phyloP scores from a whole-genome alignment of 2,329 filamentous ascomycete species.

The Cladophialophora bantiana region DNA sequence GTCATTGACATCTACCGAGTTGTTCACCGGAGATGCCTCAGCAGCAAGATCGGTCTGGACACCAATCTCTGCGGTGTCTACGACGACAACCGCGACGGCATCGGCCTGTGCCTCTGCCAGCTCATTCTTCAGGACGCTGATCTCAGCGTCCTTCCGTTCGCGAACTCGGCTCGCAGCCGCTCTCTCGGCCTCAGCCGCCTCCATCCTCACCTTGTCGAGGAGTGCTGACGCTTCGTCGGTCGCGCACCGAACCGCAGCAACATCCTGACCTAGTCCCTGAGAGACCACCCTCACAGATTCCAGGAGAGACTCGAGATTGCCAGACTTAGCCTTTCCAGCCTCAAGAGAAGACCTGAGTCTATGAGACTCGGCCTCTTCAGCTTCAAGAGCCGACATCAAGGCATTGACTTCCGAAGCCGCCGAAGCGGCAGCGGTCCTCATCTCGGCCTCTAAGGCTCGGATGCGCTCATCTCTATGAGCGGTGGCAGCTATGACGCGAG shows the following conservation, averaged over 20 bases:
- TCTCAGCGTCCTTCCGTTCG: constrained; percentile 7
- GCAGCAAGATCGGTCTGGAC: constrained; percentile 7
- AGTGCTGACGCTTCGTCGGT: background rate
- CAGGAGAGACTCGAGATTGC: constrained; percentile 2
- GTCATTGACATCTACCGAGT: background rate
- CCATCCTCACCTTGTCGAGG: background rate
- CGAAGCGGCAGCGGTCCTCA: background rate
- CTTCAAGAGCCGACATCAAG: background rate
- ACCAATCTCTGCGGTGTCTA: constrained; percentile 1
- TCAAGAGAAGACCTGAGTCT: constrained; percentile 3
- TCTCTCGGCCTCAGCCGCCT: background rate
- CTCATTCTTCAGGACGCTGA: constrained; percentile 8
- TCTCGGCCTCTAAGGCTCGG: constrained; percentile 4
- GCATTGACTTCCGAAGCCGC: constrained; percentile 2
- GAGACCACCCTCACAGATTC: background rate
- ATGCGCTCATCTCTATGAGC: background rate
- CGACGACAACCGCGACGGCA: background rate
- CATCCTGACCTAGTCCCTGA: constrained; percentile 1
- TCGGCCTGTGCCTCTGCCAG: background rate
- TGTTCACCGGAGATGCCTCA: background rate
- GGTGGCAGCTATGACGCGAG: background rate
- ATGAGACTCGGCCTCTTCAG: constrained; percentile 3
- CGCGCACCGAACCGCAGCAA: background rate
- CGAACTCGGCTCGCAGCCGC: background rate
- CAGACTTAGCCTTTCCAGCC: background rate